A percentile compares a stretch with the other conserved stretches of the same genome.
Conservation (phyloP, 2,329 filamentous ascomycete species). For the Cytospora leucostoma region DNA sequence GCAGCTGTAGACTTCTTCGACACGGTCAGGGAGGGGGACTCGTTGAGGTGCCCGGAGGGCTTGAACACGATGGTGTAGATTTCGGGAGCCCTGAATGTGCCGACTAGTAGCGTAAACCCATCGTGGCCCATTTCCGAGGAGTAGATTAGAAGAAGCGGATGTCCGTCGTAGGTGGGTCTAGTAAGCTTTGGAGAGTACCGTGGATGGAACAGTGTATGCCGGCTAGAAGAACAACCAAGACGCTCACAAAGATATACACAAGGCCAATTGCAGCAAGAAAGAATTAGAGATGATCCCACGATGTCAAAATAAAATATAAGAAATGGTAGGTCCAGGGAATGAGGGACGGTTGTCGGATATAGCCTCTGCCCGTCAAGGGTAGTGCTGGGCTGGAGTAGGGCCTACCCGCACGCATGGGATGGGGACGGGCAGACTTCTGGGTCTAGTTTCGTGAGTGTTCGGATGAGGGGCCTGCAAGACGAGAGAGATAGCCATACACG, state of each 20-base stretch:
- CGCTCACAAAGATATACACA: not conserved
- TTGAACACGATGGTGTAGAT: slow-evolving; percentile 24
- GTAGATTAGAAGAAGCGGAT: not conserved
- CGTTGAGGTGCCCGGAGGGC: slow-evolving; percentile 4
- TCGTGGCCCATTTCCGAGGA: slow-evolving; percentile 13
- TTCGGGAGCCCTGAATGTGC: slow-evolving; percentile 23
- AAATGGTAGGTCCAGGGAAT: not conserved
- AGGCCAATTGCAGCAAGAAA: not conserved
- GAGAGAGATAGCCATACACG: not conserved
- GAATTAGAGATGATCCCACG: not conserved
- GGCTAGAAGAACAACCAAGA: not conserved
- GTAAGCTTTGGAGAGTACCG: not conserved
- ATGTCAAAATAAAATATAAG: not conserved
- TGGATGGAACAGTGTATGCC: not conserved
- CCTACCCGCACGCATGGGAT: not conserved
- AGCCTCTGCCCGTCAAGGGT: not conserved
- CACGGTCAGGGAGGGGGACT: slow-evolving; percentile 17
- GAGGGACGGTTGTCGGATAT: not conserved
- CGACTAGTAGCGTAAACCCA: slow-evolving; percentile 25
- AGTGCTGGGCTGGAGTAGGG: not conserved
- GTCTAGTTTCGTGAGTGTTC: not conserved
- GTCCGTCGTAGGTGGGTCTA: slow-evolving; percentile 5
- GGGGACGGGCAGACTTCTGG: slow-evolving; percentile 2
- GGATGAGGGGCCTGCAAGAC: not conserved
- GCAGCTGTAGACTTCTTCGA: slow-evolving; percentile 20